Percentiles rank a stretch among this genome's conserved stretches.
Conservation (phyloP, 1,284 basidiomycete genomes). For the Cutaneotrichosporon cyanovorans region DNA sequence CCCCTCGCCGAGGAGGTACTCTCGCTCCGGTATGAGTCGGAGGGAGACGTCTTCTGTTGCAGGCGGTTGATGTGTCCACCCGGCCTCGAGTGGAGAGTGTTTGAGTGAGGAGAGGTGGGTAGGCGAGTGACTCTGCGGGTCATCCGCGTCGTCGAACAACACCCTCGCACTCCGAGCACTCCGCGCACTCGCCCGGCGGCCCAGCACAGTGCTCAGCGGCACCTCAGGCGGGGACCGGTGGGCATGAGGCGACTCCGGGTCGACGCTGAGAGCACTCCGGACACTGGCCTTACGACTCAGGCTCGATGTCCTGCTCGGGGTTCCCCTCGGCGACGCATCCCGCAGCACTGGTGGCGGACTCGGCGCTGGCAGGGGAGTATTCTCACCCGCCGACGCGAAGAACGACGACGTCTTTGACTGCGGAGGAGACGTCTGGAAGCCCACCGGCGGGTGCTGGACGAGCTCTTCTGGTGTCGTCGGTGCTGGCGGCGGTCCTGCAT, state of each 20-base stretch:
- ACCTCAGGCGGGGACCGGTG: conserved; percentile 8
- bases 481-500: neutral
- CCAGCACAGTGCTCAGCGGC: too few relatives aligned
- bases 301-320: neutral
- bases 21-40: conserved; percentile 31
- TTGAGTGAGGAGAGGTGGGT: too few relatives aligned
- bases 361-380: conserved; percentile 28
- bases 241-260: conserved; percentile 1
- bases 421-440: neutral
- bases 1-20: conserved; percentile 46
- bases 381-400: conserved; percentile 26
- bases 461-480: too few relatives aligned
- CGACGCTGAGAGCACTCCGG: neutral
- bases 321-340: too few relatives aligned
- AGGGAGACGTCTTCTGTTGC: conserved; percentile 29
- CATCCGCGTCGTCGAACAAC: too few relatives aligned
- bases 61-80: conserved; percentile 30
- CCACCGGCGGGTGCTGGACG: too few relatives aligned
- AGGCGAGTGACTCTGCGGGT: too few relatives aligned
- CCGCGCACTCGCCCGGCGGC: too few relatives aligned
- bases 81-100: too few relatives aligned
- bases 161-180: too few relatives aligned
- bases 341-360: conserved; percentile 7
- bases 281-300: conserved; percentile 1
- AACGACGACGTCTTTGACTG: conserved; percentile 34